Percentiles rank a stretch among this genome's conserved stretches.
These are phyloP conservation scores for Thielaviopsis populi DNA, from an alignment of 2,329 filamentous ascomycete species.

Conservation along the genomic window DNA sequence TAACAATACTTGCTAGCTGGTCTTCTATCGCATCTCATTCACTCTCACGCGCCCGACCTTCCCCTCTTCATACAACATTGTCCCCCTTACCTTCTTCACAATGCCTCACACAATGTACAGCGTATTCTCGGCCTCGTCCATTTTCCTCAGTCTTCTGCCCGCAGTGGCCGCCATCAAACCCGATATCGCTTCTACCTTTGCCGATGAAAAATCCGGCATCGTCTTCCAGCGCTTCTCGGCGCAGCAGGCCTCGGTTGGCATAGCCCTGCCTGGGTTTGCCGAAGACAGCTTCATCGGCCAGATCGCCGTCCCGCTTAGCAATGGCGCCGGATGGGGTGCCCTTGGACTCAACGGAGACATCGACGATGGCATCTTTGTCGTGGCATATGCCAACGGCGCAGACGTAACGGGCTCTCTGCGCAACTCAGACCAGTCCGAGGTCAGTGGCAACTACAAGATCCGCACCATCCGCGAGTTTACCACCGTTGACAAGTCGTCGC, in stretches of 20 bases:
- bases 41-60: not conserved
- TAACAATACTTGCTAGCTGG: slow-evolving; percentile 1
- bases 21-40: not conserved
- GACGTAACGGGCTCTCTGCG: slow-evolving; percentile 30
- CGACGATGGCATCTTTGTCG: slow-evolving; percentile 31
- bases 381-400: slow-evolving; percentile 30
- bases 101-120: slow-evolving; percentile 8
- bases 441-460: slow-evolving; percentile 28
- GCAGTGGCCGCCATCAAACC: not conserved
- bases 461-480: slow-evolving; percentile 29
- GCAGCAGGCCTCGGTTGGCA: slow-evolving; percentile 28
- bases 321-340: slow-evolving; percentile 32
- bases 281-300: slow-evolving; percentile 32
- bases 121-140: slow-evolving; percentile 14
- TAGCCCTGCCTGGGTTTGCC: slow-evolving; percentile 28
- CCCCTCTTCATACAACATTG: not conserved
- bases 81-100: not conserved
- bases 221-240: slow-evolving; percentile 23
- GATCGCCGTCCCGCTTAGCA: slow-evolving; percentile 27
- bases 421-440: slow-evolving; percentile 30
- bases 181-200: slow-evolving; percentile 10
- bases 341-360: slow-evolving; percentile 31
- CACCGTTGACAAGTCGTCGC: slow-evolving; percentile 28
- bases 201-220: slow-evolving; percentile 16
- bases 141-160: slow-evolving; percentile 10